Base-by-base conservation (phyloP, 2,329 filamentous ascomycete genomes). In the Alternaria novae-zelandiae region DNA sequence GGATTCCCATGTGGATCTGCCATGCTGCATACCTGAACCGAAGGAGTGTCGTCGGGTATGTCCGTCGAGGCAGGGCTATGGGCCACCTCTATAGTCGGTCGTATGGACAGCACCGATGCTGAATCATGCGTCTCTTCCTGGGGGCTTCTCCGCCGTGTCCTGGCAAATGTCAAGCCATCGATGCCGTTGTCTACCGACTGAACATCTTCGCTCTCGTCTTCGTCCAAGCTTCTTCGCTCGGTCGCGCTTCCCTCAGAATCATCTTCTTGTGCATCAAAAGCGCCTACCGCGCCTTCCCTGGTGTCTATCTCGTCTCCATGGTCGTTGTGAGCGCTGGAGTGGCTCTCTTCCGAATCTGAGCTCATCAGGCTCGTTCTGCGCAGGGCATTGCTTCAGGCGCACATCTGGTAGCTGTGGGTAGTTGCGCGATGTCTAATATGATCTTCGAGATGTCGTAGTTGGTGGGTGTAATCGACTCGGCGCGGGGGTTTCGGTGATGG, bases 21-120 rank as follows among this genome's bases (percentile, higher is more conserved):
- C 79, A 73, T 64, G 59, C 56, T 21, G 56, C 85, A 70, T 83
- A 94, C 92, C 83, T 93, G 92, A 57, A 95, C 79, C 17, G 95
- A 97, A 23, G 92, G 92, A 9, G 92, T 90, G 78, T 97, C 92
- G 74, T 96, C 94, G 20, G 92, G 91, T 25, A 89, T 90, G 6
- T 93, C 97, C 61, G 89, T 79, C 13, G 91, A 94, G 54, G 87
- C 85, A 8, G 90, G 91, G 74, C 92, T 96, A 47, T 86, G 88
- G 21, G 74, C 72, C 17, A 67, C 67, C 46, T 62, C 64, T 23
- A 61, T 30, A 21, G 41, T 56, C 6, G 69, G 65, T 9, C 66
- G 65, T 20, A 68, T 66, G 6, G 71, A 60, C 10, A 70, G 50
- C 17, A 75, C 70, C 25, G 71, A 74, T 25, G 63, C 58, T 11